Evolutionary conservation across 352 stramenopile genomes (phyloP).

Genomic region (Elongisporangium undulatum): DNA sequence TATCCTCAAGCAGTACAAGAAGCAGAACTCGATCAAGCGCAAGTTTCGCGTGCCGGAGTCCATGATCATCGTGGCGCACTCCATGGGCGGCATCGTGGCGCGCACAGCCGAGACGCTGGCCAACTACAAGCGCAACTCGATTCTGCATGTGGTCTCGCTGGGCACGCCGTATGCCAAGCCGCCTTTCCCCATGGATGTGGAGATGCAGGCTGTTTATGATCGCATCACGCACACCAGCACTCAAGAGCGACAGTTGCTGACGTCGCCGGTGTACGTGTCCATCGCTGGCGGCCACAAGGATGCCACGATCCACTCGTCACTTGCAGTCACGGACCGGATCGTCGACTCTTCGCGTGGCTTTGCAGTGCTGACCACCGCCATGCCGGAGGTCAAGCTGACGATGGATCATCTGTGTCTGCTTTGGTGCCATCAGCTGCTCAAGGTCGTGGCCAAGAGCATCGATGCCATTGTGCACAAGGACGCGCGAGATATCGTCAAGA

Average conservation of each 20-base stretch:
- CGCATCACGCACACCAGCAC: conserved; percentile 22
- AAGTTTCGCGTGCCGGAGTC: conserved; percentile 28
- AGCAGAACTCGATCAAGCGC: conserved; percentile 26
- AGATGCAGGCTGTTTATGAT: conserved; percentile 60
- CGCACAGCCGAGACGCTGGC: conserved; percentile 57
- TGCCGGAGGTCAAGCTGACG: conserved; percentile 54
- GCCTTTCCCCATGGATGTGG: conserved; percentile 60
- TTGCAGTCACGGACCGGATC: conserved; percentile 31
- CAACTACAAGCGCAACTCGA: conserved; percentile 71
- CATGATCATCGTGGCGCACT: conserved; percentile 79
- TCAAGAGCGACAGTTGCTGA: conserved; percentile 4
- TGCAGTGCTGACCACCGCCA: conserved; percentile 43
- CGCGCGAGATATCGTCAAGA: conserved; percentile 35
- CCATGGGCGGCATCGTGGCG: conserved; percentile 79
- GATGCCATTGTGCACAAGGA: conserved; percentile 51
- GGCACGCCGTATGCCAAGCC: conserved; percentile 55
- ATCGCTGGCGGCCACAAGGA: conserved; percentile 83
- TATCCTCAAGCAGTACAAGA: conserved; percentile 75
- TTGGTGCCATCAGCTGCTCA: conserved; percentile 83
- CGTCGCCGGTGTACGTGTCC: conserved; percentile 53
- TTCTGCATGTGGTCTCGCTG: conserved; percentile 72
- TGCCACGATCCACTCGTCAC: conserved; percentile 56
- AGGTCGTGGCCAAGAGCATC: conserved; percentile 55
- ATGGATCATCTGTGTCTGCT: conserved; percentile 82
- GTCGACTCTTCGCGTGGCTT: conserved; percentile 24